phyloP scores from a whole-genome alignment of 345 rosid genomes.

The Kernera saxatilis region DNA sequence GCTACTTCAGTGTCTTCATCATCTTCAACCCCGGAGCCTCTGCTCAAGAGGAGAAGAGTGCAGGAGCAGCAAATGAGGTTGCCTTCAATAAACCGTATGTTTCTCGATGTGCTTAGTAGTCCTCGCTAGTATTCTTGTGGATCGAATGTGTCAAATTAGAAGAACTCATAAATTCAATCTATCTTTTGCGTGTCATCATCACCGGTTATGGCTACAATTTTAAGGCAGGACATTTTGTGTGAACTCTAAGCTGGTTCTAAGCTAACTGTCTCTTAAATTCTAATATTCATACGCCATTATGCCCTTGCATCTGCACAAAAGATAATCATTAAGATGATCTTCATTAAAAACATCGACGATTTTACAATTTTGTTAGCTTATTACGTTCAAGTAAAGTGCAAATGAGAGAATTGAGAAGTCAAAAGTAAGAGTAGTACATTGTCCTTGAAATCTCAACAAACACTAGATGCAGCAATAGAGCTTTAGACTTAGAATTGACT shows the following conservation, averaged over 20 bases:
- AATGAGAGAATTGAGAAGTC: slow-evolving; percentile 4
- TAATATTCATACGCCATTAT: background rate
- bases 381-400: background rate
- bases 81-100: slow-evolving; percentile 53
- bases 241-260: background rate
- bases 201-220: background rate
- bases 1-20: slow-evolving; percentile 40
- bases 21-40: slow-evolving; percentile 41
- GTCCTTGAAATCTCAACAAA: slow-evolving; percentile 24
- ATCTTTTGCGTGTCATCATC: background rate
- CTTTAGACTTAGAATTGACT: background rate
- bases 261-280: background rate
- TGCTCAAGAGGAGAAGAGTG: slow-evolving; percentile 55
- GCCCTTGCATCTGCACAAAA: background rate
- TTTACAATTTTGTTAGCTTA: background rate
- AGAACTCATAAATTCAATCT: slow-evolving; percentile 13
- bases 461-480: background rate
- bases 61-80: slow-evolving; percentile 65
- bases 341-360: too few relatives aligned
- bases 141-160: slow-evolving; percentile 1
- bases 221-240: slow-evolving; percentile 16
- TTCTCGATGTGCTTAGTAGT: slow-evolving; percentile 61
- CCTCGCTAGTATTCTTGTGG: slow-evolving; percentile 40
- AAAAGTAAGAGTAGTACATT: slow-evolving; percentile 7
- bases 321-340: background rate